Evolutionary conservation across 805 yeast species (phyloP), one percentile per base, ranked within the genome.

Genomic region (Tetrapisispora nanseiensis): DNA sequence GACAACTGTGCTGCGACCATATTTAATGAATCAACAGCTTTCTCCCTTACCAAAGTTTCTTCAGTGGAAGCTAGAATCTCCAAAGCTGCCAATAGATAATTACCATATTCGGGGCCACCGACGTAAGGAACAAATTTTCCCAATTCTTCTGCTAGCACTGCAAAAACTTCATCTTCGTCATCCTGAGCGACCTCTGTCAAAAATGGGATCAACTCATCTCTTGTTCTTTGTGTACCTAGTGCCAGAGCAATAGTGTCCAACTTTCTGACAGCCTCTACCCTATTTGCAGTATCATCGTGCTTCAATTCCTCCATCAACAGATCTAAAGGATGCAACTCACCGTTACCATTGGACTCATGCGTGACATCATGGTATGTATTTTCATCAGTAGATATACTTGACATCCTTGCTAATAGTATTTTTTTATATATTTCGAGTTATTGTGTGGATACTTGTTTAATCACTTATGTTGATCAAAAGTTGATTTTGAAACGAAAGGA

Each of bases 141-240:
- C 52, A 92, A 68, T 68, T 89, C 90, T 52, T 82, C 86, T 3
- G 97, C 97, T 48, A 94, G 73, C 18, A 87, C 90, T 1, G 96
- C 86, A 64, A 90, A 82, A 6, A 92, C 95, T 66, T 92, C 99
- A 64, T 92, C 99, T 66, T 92, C 99, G 61, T 94, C 99, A 55
- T 92, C 99, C 51, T 85, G 92, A 9, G 89, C 86, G 21, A 82
- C 92, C 41, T 70, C 75, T 51, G 81, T 86, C 47, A 92, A 72
- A 56, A 90, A 92, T 29, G 97, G 97, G 41, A 92, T 70, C 57
- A 92, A 72, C 61, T 92, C 98, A 37, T 74, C 74, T 46, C 95
- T 73, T 10, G 97, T 84, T 57, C 97, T 76, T 61, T 86, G 95
- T 6, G 92, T 89, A 8, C 98, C 98, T 44, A 92, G 68, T 2